Conservation (phyloP, 2,329 filamentous ascomycete species). For the Paecilomyces niveus region DNA sequence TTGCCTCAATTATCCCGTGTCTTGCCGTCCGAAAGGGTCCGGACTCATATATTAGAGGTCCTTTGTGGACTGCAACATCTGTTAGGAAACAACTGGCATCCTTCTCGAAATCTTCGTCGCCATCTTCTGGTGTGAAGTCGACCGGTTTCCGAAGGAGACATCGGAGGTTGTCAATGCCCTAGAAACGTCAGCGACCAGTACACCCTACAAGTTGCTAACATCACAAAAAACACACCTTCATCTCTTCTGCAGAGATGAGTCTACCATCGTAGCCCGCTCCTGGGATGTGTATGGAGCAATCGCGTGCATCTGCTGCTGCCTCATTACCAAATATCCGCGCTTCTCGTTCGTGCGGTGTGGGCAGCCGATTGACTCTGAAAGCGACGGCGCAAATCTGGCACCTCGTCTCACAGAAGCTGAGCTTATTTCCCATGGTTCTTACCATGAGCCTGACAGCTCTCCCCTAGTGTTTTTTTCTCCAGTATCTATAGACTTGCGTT, state of each 20-base stretch:
- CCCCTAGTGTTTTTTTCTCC: not conserved
- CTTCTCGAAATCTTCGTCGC: conserved; percentile 4
- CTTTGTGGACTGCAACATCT: conserved; percentile 2
- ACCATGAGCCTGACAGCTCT: not conserved
- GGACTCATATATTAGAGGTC: not conserved
- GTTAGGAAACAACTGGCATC: conserved; percentile 3
- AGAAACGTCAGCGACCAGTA: not conserved
- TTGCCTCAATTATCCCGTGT: not conserved
- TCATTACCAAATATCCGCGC: not conserved
- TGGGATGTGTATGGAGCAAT: not conserved
- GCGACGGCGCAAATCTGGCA: not conserved
- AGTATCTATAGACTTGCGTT: not conserved
- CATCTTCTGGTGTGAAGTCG: not conserved
- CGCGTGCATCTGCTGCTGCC: not conserved
- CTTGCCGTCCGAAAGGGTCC: conserved; percentile 1
- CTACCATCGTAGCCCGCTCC: not conserved
- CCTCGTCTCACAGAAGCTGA: not conserved
- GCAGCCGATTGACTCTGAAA: not conserved
- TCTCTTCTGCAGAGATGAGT: not conserved
- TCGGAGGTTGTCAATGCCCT: conserved; percentile 1
- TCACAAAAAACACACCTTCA: not conserved
- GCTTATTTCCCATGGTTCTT: not conserved
- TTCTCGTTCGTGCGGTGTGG: not conserved
- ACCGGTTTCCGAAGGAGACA: conserved; percentile 2
- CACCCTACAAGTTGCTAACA: not conserved